Evolutionary conservation across 352 stramenopile species (phyloP).

Genomic region (Pythium biforme): DNA sequence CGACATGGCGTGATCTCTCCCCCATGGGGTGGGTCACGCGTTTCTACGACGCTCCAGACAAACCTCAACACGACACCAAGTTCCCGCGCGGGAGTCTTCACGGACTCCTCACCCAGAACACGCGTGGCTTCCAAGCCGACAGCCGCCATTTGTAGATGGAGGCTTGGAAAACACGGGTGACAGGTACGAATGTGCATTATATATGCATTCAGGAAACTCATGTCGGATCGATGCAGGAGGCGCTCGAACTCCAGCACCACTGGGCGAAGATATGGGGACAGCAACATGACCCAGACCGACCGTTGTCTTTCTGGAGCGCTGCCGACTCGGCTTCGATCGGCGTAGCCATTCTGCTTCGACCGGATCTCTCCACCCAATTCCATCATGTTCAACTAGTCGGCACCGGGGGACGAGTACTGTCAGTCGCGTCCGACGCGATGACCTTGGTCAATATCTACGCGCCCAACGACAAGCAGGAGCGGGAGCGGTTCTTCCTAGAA

Average conservation of each 20-base stretch:
- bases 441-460: slow-evolving; percentile 8
- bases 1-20: too few species aligned
- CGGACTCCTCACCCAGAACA: slow-evolving; percentile 5
- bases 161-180: background rate
- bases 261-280: slow-evolving; percentile 2
- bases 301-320: background rate
- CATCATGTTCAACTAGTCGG: background rate
- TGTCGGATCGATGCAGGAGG: background rate
- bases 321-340: background rate
- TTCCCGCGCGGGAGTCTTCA: too few species aligned
- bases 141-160: background rate
- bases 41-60: background rate
- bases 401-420: background rate
- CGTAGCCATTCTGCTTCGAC: background rate
- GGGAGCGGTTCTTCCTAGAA: background rate
- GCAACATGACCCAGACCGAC: background rate
- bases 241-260: background rate
- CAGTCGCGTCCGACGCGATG: background rate
- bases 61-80: background rate
- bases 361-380: background rate
- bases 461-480: background rate
- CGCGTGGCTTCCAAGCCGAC: background rate
- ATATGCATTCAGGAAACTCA: slow-evolving; percentile 9
- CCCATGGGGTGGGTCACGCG: too few species aligned
- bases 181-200: background rate